A percentile compares a stretch with the other conserved stretches of the same genome.
phyloP scores from a whole-genome alignment of 2,329 filamentous ascomycete species.

The Sarocladium strictum region DNA sequence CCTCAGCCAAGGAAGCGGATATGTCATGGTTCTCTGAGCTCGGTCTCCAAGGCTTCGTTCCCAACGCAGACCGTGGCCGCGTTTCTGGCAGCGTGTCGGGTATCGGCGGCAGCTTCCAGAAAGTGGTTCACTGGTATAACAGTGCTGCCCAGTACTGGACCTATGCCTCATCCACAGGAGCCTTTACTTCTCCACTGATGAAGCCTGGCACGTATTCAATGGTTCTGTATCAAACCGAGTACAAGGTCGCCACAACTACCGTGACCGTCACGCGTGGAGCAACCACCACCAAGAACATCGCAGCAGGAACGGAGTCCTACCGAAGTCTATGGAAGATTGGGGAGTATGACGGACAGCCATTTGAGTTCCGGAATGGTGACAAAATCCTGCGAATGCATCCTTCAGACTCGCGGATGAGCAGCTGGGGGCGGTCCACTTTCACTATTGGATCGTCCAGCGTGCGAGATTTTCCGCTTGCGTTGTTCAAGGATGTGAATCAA shows the following conservation, averaged over 20 bases:
- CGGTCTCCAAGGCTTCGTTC: conserved; percentile 51
- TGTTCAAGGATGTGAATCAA: conserved; percentile 55
- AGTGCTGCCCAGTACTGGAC: conserved; percentile 58
- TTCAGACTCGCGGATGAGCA: conserved; percentile 56
- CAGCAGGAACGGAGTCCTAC: conserved; percentile 38
- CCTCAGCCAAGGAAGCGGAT: conserved; percentile 41
- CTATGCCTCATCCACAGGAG: conserved; percentile 46
- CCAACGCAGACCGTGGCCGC: conserved; percentile 48
- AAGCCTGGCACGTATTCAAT: conserved; percentile 64
- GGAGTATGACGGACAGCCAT: conserved; percentile 58
- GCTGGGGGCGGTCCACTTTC: conserved; percentile 55
- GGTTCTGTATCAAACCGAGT: conserved; percentile 56
- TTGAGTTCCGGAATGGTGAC: conserved; percentile 60
- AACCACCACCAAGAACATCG: conserved; percentile 43
- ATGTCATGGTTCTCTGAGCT: conserved; percentile 55
- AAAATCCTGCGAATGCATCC: conserved; percentile 66
- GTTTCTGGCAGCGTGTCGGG: conserved; percentile 57
- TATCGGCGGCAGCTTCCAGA: conserved; percentile 41
- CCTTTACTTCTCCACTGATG: conserved; percentile 60
- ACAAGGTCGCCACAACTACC: conserved; percentile 42
- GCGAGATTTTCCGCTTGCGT: conserved; percentile 57
- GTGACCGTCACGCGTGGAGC: conserved; percentile 45
- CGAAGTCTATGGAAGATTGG: conserved; percentile 59
- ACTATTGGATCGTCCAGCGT: conserved; percentile 50
- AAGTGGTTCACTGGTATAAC: conserved; percentile 63